Evolutionary conservation across 257 asterid species (phyloP).

Genomic region (Datura wrightii): DNA sequence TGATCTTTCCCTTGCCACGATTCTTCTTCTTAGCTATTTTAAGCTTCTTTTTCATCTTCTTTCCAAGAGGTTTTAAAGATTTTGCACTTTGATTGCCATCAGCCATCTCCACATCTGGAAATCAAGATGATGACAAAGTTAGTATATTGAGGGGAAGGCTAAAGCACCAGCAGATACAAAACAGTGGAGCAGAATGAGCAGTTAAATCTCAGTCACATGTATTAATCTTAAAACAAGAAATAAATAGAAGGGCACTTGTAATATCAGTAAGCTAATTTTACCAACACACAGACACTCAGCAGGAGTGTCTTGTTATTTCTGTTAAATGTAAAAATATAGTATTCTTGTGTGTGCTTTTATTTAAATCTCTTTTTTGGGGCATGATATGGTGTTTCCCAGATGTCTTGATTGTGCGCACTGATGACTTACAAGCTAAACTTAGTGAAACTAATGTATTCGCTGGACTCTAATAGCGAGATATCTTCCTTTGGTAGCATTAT

Average conservation of each 20-base stretch:
- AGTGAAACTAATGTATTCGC: background rate
- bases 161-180: background rate
- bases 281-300: background rate
- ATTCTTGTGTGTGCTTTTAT: background rate
- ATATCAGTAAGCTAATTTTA: background rate
- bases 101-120: conserved; percentile 69
- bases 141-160: background rate
- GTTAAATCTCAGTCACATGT: background rate
- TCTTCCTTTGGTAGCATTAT: background rate
- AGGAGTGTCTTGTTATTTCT: background rate
- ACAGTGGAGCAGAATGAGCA: background rate
- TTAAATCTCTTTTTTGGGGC: background rate
- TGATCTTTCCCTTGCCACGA: conserved; percentile 79
- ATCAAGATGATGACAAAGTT: background rate
- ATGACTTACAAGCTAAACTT: background rate
- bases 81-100: conserved; percentile 44
- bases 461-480: background rate
- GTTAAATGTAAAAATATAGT: background rate
- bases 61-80: conserved; percentile 75
- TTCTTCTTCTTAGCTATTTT: conserved; percentile 67
- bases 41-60: conserved; percentile 84
- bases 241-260: background rate
- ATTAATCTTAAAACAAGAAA: background rate
- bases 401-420: background rate
- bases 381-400: background rate